Evolutionary conservation across 495 filamentous ascomycete species (phyloP).

Genomic region (Penicillium tannophilum): DNA sequence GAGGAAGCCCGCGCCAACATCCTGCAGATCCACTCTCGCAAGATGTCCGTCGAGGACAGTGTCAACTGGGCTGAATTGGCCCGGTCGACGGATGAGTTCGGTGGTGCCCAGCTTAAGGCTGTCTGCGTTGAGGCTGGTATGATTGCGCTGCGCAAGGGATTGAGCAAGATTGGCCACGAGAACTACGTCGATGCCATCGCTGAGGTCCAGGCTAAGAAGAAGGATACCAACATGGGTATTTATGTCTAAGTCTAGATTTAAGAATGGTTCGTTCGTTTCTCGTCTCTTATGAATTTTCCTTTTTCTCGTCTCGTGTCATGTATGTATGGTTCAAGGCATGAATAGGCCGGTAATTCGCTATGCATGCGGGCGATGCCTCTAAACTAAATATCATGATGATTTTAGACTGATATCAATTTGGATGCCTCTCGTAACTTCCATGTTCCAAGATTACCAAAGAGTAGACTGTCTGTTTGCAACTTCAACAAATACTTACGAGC

Average conservation of each 20-base stretch:
- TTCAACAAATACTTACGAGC: neutral
- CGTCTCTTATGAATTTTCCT: slow-evolving; percentile 11
- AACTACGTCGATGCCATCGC: slow-evolving; percentile 99
- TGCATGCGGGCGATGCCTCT: slow-evolving; percentile 21
- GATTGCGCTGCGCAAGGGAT: slow-evolving; percentile 92
- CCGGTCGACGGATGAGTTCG: slow-evolving; percentile 98
- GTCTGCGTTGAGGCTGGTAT: slow-evolving; percentile 99
- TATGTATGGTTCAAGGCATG: slow-evolving; percentile 31
- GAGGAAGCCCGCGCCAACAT: slow-evolving; percentile 98
- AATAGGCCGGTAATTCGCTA: slow-evolving; percentile 28
- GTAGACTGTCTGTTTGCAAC: neutral
- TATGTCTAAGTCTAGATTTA: slow-evolving; percentile 43
- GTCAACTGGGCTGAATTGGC: slow-evolving; percentile 98
- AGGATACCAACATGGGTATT: slow-evolving; percentile 69
- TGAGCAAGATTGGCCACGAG: slow-evolving; percentile 94
- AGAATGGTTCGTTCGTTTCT: slow-evolving; percentile 5
- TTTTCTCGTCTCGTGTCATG: slow-evolving; percentile 26
- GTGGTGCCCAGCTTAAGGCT: slow-evolving; percentile 94
- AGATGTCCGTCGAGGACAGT: slow-evolving; percentile 93
- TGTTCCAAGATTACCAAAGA: neutral
- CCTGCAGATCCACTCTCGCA: slow-evolving; percentile 92
- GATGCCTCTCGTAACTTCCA: neutral
- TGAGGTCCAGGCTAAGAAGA: slow-evolving; percentile 98
- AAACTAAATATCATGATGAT: slow-evolving; percentile 24
- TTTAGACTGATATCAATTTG: slow-evolving; percentile 6